Conservation (phyloP, 2,329 filamentous ascomycete species). For the Periconia macrospinosa region DNA sequence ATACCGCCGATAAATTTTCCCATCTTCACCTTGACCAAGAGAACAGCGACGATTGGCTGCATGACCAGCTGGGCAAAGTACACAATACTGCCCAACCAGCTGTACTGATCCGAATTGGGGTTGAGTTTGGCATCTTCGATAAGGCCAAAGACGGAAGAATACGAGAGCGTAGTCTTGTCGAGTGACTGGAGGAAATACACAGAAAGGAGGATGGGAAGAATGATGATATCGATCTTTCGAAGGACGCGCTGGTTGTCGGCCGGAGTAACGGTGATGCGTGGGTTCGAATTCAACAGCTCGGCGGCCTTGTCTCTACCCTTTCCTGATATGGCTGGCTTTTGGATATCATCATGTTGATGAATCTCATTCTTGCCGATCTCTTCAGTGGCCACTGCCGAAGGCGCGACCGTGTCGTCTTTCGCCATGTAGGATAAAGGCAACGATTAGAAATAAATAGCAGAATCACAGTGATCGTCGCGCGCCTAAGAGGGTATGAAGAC, state of each 20-base stretch:
- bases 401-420: constrained; percentile 10
- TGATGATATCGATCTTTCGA: constrained; percentile 53
- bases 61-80: constrained; percentile 59
- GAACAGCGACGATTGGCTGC: constrained; percentile 55
- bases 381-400: not conserved
- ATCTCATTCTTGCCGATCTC: constrained; percentile 27
- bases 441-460: not conserved
- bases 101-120: constrained; percentile 55
- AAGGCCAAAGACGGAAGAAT: constrained; percentile 66
- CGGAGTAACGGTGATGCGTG: constrained; percentile 52
- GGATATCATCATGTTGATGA: constrained; percentile 29
- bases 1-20: constrained; percentile 61
- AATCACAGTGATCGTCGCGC: constrained; percentile 8
- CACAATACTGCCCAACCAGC: constrained; percentile 55
- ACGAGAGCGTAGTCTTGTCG: constrained; percentile 64
- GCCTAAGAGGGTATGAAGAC: not conserved
- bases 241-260: constrained; percentile 57
- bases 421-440: constrained; percentile 15
- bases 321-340: constrained; percentile 17
- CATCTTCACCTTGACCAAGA: constrained; percentile 63
- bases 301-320: constrained; percentile 52
- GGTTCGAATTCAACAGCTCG: constrained; percentile 51
- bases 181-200: constrained; percentile 67
- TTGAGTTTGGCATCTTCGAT: constrained; percentile 60
- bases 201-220: constrained; percentile 59